phyloP scores from a whole-genome alignment of 176 grass and related monocot species.

The Cenchrus purpureus region DNA sequence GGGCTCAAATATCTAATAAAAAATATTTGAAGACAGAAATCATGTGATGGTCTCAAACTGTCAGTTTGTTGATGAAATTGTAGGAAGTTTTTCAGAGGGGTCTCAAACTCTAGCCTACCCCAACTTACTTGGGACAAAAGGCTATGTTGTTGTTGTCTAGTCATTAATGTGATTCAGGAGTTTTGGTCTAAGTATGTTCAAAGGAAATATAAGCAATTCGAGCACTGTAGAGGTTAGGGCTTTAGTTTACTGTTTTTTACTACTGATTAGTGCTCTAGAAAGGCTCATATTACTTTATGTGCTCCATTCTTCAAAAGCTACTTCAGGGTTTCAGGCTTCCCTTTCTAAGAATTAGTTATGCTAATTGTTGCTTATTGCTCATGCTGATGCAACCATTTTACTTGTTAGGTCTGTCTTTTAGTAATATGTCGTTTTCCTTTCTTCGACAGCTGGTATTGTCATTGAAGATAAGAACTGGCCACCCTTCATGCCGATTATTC shows the following conservation, averaged over 20 bases:
- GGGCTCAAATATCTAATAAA: constrained; percentile 4
- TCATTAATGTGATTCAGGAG: neutral
- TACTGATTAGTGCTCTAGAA: neutral
- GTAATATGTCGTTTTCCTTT: constrained; percentile 33
- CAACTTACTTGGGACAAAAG: too few species aligned
- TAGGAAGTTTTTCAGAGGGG: neutral
- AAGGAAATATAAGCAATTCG: neutral
- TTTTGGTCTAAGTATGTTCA: neutral
- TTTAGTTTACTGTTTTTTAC: neutral
- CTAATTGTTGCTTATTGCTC: constrained; percentile 11
- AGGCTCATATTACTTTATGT: constrained; percentile 5
- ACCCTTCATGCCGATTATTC: constrained; percentile 93
- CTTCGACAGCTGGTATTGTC: constrained; percentile 79
- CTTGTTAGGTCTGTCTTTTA: constrained; percentile 9
- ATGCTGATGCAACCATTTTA: constrained; percentile 6
- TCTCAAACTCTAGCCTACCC: too few species aligned
- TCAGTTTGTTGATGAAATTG: constrained; percentile 1
- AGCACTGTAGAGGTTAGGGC: neutral
- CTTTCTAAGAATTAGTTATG: neutral
- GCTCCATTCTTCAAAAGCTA: constrained; percentile 15
- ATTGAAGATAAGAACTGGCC: constrained; percentile 95
- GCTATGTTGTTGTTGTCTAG: neutral
- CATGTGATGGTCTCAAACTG: neutral
- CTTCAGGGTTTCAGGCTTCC: neutral
- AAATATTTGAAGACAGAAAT: constrained; percentile 21